Percentiles rank a stretch among this genome's conserved stretches.
phyloP scores from a whole-genome alignment of 2,329 filamentous ascomycete species.

The Fusarium sp. region DNA sequence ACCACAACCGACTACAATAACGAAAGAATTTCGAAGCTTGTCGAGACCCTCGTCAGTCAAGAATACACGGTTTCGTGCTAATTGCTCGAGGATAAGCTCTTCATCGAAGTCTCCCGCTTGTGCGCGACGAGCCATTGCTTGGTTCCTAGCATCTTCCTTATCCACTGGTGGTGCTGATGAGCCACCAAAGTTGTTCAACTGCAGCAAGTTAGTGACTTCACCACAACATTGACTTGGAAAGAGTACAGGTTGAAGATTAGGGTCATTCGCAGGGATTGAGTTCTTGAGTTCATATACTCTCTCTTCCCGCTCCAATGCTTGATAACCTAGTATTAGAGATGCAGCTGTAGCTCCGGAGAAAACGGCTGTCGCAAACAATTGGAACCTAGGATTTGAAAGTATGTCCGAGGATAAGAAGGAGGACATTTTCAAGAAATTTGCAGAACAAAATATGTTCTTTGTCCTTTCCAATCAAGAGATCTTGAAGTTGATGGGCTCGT shows the following conservation, averaged over 20 bases:
- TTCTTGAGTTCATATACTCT: conserved; percentile 68
- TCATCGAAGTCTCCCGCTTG: conserved; percentile 74
- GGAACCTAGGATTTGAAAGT: conserved; percentile 61
- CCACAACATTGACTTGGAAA: neutral
- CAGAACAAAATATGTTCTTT: conserved; percentile 2
- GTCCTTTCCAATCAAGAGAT: conserved; percentile 3
- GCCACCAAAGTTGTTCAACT: conserved; percentile 72
- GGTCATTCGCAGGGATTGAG: conserved; percentile 62
- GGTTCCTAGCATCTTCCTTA: conserved; percentile 71
- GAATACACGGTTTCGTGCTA: conserved; percentile 93
- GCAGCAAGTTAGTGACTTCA: conserved; percentile 32
- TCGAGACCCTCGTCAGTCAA: conserved; percentile 83
- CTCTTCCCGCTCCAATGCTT: conserved; percentile 67
- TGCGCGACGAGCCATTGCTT: conserved; percentile 68
- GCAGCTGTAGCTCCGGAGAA: conserved; percentile 71
- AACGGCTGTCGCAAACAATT: conserved; percentile 78
- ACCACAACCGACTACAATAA: conserved; percentile 92
- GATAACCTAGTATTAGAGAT: conserved; percentile 70
- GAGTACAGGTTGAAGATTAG: conserved; percentile 40
- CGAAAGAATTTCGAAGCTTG: conserved; percentile 82
- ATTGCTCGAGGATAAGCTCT: conserved; percentile 91
- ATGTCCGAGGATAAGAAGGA: conserved; percentile 58
- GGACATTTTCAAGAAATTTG: conserved; percentile 51
- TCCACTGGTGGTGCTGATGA: conserved; percentile 61
- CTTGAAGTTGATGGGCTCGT: conserved; percentile 8